A percentile compares a stretch with the other conserved stretches of the same genome.
Conservation (phyloP, 164 flowering plant genomes). For the Nelumbo lutea region DNA sequence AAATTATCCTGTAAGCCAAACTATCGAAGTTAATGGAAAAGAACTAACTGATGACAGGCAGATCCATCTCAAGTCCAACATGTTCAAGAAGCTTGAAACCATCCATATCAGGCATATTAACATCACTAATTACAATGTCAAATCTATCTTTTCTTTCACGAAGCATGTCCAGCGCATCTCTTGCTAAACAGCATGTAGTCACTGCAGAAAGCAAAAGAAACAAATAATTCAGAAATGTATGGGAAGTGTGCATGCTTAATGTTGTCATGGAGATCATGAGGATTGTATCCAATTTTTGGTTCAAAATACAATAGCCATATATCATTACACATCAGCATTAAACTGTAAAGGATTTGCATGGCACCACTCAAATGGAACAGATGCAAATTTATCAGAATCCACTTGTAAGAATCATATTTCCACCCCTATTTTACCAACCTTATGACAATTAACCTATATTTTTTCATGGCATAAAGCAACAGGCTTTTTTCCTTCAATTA, state of each 20-base stretch:
- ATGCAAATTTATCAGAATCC: neutral
- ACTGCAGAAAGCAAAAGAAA: conserved; percentile 16
- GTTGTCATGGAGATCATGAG: neutral
- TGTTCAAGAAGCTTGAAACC: conserved; percentile 32
- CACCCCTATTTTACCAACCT: neutral
- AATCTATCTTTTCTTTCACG: conserved; percentile 26
- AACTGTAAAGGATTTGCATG: neutral
- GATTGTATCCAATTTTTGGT: too few relatives aligned
- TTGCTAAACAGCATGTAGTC: conserved; percentile 28
- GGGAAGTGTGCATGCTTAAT: neutral
- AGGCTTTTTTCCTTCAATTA: neutral
- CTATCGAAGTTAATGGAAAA: neutral
- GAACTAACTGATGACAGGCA: conserved; percentile 31
- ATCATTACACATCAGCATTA: neutral
- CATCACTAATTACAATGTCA: conserved; percentile 34
- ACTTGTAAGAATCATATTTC: neutral
- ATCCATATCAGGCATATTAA: conserved; percentile 36
- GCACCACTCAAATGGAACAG: neutral
- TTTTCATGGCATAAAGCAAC: neutral
- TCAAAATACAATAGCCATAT: neutral
- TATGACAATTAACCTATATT: too few relatives aligned
- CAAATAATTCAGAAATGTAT: neutral
- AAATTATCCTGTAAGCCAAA: neutral
- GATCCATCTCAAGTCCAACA: conserved; percentile 30
- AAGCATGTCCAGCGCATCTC: conserved; percentile 24